phyloP scores from a whole-genome alignment of 768 basidiomycete species.

The Trametes cingulata region DNA sequence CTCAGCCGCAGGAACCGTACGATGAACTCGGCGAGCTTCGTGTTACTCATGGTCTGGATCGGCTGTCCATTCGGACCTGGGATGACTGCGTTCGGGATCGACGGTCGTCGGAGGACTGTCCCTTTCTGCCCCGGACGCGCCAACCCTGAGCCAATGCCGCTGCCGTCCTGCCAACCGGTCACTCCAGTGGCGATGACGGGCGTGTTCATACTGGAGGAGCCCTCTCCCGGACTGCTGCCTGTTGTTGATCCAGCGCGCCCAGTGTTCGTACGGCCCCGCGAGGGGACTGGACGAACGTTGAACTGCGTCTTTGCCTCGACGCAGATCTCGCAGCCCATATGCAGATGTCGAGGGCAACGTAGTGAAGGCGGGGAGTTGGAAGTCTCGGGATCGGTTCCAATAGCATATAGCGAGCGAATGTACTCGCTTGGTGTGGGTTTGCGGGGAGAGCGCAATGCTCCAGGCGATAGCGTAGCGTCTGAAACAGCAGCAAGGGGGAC shows the following conservation, averaged over 20 bases:
- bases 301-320: slow-evolving; percentile 52
- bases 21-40: slow-evolving; percentile 65
- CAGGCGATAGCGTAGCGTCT: slow-evolving; percentile 5
- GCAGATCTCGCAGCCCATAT: slow-evolving; percentile 75
- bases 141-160: slow-evolving; percentile 72
- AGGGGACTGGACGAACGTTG: slow-evolving; percentile 7
- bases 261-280: slow-evolving; percentile 11
- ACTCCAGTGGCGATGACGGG: slow-evolving; percentile 47
- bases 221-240: slow-evolving; percentile 29
- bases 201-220: not conserved
- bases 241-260: slow-evolving; percentile 26
- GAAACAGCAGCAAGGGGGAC: slow-evolving; percentile 27
- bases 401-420: slow-evolving; percentile 53
- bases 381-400: slow-evolving; percentile 61
- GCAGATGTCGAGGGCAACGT: slow-evolving; percentile 73
- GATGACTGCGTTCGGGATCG: slow-evolving; percentile 14
- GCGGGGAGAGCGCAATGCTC: slow-evolving; percentile 8
- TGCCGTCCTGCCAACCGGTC: slow-evolving; percentile 74
- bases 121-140: slow-evolving; percentile 56
- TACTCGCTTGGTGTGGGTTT: slow-evolving; percentile 37
- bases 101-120: slow-evolving; percentile 56
- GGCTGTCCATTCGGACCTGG: slow-evolving; percentile 23
- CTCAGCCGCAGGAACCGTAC: slow-evolving; percentile 75
- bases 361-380: slow-evolving; percentile 62
- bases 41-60: slow-evolving; percentile 53